phyloP scores from a whole-genome alignment of 1,139 yeast species.

The Casaregolazyma lundiana region DNA sequence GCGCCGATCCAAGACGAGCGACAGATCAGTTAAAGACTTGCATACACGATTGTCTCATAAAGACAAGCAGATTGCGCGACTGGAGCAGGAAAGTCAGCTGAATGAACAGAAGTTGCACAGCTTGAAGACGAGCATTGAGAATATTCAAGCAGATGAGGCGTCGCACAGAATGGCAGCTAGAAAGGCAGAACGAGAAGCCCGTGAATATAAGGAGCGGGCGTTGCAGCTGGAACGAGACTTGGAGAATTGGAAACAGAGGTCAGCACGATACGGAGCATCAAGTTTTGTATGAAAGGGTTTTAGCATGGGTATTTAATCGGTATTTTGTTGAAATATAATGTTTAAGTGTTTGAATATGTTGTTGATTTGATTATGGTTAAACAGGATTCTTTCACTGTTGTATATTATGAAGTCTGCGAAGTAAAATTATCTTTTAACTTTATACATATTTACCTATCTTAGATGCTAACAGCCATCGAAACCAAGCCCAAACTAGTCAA shows the following conservation, averaged over 20 bases:
- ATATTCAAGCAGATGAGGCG: slow-evolving; percentile 42
- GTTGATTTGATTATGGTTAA: slow-evolving; percentile 1
- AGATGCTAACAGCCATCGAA: too few relatives aligned
- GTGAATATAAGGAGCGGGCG: slow-evolving; percentile 51
- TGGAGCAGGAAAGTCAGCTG: slow-evolving; percentile 32
- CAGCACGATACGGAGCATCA: slow-evolving; percentile 24
- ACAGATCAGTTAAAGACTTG: slow-evolving; percentile 31
- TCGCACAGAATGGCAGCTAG: slow-evolving; percentile 40
- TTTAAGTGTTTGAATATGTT: not conserved
- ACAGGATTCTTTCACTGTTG: too few relatives aligned
- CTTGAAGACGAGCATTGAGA: slow-evolving; percentile 37
- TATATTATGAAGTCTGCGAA: too few relatives aligned
- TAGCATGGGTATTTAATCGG: not conserved
- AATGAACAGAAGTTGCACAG: slow-evolving; percentile 36
- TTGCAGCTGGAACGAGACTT: slow-evolving; percentile 61
- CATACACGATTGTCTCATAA: slow-evolving; percentile 25
- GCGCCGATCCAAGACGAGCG: slow-evolving; percentile 30
- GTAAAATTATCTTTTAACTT: too few relatives aligned
- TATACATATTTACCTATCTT: too few relatives aligned
- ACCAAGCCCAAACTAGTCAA: too few relatives aligned
- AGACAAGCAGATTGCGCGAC: slow-evolving; percentile 26
- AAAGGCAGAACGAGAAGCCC: slow-evolving; percentile 45
- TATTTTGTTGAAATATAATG: not conserved
- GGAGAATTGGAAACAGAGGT: slow-evolving; percentile 54
- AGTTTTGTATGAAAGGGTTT: slow-evolving; percentile 6